Percentiles rank a stretch among this genome's conserved stretches.
phyloP scores from a whole-genome alignment of 306 rosid genomes.

The Dalbergia cochinchinensis region DNA sequence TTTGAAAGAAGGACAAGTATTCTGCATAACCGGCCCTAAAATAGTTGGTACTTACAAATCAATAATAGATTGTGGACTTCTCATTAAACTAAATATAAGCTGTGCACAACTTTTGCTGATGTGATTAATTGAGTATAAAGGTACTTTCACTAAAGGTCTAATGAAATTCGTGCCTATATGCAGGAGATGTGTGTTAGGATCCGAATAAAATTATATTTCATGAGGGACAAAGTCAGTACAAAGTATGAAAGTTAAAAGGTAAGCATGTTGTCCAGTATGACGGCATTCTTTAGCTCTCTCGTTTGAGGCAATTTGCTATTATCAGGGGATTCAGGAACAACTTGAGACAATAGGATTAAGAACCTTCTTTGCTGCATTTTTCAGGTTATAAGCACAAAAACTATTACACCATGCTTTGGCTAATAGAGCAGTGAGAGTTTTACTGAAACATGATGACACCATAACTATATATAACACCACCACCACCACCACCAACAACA shows the following conservation, averaged over 20 bases:
- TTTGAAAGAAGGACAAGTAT: background rate
- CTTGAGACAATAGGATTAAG: conserved; percentile 11
- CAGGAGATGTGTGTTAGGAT: background rate
- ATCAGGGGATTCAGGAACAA: conserved; percentile 6
- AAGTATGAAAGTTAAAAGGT: background rate
- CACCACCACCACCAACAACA: too few species aligned
- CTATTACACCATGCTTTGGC: background rate
- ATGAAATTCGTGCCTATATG: background rate
- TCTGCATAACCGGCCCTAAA: conserved; percentile 8
- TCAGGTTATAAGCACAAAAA: background rate
- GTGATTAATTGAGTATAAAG: background rate
- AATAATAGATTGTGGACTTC: background rate
- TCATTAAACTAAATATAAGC: background rate
- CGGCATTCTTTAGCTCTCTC: conserved; percentile 6
- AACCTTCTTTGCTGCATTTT: background rate
- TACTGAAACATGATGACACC: background rate
- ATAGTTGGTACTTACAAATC: conserved; percentile 1
- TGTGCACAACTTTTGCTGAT: too few species aligned
- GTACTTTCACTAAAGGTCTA: background rate
- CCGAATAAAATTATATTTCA: background rate
- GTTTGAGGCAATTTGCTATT: background rate
- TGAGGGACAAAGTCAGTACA: background rate
- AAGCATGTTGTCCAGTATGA: background rate
- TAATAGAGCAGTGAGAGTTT: background rate
- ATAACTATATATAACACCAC: background rate